These are phyloP conservation scores for Phytophthora syringae DNA, from an alignment of 352 stramenopile genomes.

Conservation along the genomic window DNA sequence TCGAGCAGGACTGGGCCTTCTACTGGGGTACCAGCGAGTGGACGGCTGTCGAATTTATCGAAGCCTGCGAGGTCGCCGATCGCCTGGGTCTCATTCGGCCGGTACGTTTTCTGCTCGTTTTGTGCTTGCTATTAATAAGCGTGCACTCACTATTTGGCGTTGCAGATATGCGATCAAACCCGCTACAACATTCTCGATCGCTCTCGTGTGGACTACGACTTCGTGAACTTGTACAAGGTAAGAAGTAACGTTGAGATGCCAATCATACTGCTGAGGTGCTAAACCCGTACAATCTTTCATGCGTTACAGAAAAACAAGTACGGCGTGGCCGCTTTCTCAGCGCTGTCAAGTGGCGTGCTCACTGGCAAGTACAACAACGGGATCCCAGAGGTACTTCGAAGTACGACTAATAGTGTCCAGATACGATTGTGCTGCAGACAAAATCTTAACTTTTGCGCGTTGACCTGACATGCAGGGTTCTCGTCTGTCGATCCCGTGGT, in stretches of 20 bases:
- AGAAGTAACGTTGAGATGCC: too few species aligned
- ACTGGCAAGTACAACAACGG: slow-evolving; percentile 77
- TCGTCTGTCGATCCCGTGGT: slow-evolving; percentile 48
- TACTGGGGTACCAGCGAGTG: slow-evolving; percentile 85
- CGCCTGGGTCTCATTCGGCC: slow-evolving; percentile 50
- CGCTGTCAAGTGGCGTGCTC: slow-evolving; percentile 60
- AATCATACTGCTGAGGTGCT: too few species aligned
- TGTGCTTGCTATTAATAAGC: background rate
- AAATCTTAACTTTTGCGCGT: background rate
- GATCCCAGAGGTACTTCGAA: slow-evolving; percentile 44
- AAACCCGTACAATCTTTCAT: too few species aligned
- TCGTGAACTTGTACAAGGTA: slow-evolving; percentile 54
- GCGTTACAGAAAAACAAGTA: slow-evolving; percentile 70
- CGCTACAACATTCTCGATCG: slow-evolving; percentile 81
- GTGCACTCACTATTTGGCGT: background rate
- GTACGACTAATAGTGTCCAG: background rate
- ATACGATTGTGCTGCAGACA: background rate
- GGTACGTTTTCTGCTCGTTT: slow-evolving; percentile 28
- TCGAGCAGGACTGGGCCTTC: slow-evolving; percentile 65
- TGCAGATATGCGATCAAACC: slow-evolving; percentile 59
- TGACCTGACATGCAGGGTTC: slow-evolving; percentile 42
- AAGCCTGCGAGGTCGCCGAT: slow-evolving; percentile 52
- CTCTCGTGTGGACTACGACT: slow-evolving; percentile 71
- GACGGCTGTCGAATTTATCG: slow-evolving; percentile 61
- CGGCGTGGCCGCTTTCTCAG: slow-evolving; percentile 67